phyloP scores from a whole-genome alignment of 75 land plant species.

The Picea glauca region DNA sequence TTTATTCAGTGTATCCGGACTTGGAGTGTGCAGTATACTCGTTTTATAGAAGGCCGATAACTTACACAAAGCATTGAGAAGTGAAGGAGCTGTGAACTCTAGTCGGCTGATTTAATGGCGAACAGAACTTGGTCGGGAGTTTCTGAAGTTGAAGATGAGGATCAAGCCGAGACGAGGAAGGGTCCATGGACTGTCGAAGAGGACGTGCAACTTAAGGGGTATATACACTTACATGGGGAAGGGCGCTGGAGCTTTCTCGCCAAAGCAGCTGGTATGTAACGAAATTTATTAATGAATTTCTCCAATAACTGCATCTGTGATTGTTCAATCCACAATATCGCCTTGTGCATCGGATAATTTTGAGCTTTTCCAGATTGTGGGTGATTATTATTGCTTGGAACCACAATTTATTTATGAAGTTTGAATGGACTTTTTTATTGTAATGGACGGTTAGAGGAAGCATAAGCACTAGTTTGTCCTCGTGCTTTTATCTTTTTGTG shows the following conservation, averaged over 20 bases:
- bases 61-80: not conserved
- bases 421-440: no score
- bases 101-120: not conserved
- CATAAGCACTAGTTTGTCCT: no score
- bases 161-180: slow-evolving; percentile 28
- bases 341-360: no score
- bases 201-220: slow-evolving; percentile 37
- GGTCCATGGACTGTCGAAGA: slow-evolving; percentile 70
- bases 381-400: no score
- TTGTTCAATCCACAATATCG: no score
- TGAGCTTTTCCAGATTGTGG: no score
- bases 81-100: not conserved
- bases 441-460: no score
- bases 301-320: no score
- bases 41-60: not conserved
- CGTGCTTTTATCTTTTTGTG: no score
- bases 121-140: not conserved
- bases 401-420: no score
- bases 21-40: not conserved
- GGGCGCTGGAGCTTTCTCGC: slow-evolving; percentile 66
- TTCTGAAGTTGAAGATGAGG: not conserved
- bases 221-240: slow-evolving; percentile 41
- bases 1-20: no score
- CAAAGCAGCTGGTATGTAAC: slow-evolving; percentile 42
- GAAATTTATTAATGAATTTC: not conserved